phyloP scores from a whole-genome alignment of 805 yeast species.

The Wickerhamomyces bovis region DNA sequence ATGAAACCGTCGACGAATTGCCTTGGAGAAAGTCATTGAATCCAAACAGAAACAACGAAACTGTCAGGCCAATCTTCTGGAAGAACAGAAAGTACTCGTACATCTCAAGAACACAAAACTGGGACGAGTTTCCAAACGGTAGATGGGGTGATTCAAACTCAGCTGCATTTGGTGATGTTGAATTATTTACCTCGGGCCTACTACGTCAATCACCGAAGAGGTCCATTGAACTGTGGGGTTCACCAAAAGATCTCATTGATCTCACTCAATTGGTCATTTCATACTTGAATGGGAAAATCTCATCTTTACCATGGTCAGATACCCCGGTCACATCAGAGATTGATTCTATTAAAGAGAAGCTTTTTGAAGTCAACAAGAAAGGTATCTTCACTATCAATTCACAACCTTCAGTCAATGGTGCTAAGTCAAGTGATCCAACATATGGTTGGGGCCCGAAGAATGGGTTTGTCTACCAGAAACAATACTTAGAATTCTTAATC shows the following conservation, averaged over 20 bases:
- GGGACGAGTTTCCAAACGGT: constrained; percentile 99
- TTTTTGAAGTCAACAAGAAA: constrained; percentile 56
- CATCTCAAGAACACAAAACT: constrained; percentile 80
- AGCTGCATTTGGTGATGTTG: constrained; percentile 93
- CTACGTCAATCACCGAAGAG: constrained; percentile 78
- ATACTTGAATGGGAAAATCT: constrained; percentile 67
- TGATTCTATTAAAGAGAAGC: constrained; percentile 48
- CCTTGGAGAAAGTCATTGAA: constrained; percentile 95
- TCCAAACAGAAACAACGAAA: constrained; percentile 71
- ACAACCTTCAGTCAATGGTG: constrained; percentile 88
- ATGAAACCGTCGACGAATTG: constrained; percentile 26
- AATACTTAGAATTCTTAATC: constrained; percentile 80
- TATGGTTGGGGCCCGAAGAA: constrained; percentile 95
- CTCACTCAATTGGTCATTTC: constrained; percentile 55
- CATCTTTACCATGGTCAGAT: constrained; percentile 91
- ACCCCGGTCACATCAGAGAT: constrained; percentile 81
- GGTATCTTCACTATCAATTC: constrained; percentile 84
- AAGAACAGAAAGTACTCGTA: constrained; percentile 87
- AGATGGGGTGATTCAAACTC: constrained; percentile 98
- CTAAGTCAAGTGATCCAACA: constrained; percentile 58
- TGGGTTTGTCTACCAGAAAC: constrained; percentile 93
- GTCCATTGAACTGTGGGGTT: constrained; percentile 85
- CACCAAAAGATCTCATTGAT: constrained; percentile 56
- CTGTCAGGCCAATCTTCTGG: constrained; percentile 95
- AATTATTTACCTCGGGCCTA: constrained; percentile 70